Base-by-base conservation (phyloP, 2,329 filamentous ascomycete genomes). In the Apiospora aurea region DNA sequence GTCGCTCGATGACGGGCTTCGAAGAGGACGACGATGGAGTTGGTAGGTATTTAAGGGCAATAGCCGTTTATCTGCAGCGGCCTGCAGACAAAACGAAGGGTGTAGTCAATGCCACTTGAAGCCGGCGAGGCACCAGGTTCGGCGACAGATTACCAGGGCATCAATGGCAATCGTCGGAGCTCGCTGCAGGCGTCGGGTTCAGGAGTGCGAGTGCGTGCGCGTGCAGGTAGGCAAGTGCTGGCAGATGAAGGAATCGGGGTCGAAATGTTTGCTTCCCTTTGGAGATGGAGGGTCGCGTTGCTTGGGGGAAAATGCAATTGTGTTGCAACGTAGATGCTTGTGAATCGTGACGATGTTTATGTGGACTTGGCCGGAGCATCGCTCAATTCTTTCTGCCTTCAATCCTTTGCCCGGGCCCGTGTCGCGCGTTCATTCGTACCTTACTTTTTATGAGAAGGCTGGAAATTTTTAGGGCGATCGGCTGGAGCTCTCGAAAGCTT, bases 71-170 rank as follows among this genome's bases (percentile, higher is more conserved):
- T 64, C 57, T 64, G 57, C 57, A 64, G 57, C 57, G 29, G 57
- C 57, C 57, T 76, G 64, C 74, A 75, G 70, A 70, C 74, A 71
- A 71, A 71, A 71, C 70, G 73, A 64, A 72, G n/a, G 71, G 71
- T 64, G 57, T 64, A 70, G 49, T 71, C 51, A 61, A 74, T 74
- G 75, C 77, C 78, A 73, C 70, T 69, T 75, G 75, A 71, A 74
- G 77, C 77, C 76, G 77, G 75, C 75, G 73, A 76, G 74, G 75
- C 75, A 75, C 73, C 72, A 69, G 67, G 61, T 69, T 47, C 21
- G 43, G 44, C 67, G 44, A 49, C 47, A 74, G 71, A 76, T 75
- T 80, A 78, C 74, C 77, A 75, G 76, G 72, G 73, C 79, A 81
- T 80, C 76, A 80, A 81, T 72, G 77, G 78, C 74, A 72, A 72